Evolutionary conservation across 2,329 filamentous ascomycete genomes (phyloP), one percentile per base, ranked within the genome.

Genomic region (Pseudocercospora fijiensis): DNA sequence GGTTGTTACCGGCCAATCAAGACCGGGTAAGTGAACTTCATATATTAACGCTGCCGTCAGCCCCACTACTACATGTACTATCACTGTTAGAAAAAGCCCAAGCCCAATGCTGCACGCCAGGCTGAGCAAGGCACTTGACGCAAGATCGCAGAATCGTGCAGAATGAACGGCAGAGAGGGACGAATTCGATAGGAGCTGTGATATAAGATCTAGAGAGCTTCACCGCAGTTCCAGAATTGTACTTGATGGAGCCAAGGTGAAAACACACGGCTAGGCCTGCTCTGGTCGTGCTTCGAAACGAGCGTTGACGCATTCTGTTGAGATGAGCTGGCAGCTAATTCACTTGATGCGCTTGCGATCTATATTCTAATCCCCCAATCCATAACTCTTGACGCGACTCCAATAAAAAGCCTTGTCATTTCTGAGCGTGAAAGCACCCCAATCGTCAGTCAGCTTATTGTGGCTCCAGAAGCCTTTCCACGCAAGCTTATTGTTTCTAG

Each of bases 381-480:
- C 73, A 65, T 72, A 88, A 47, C 85, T 86, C 73, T 80, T 85
- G 4, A 89, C 86, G 45, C 86, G 75, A 69, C 83, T 84, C 78
- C 86, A 89, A 65, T 85, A 86, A 72, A 84, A 88, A 1, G 84
- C 77, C 65, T 82, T 78, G 75, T 88, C 85, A 71, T 89, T 86
- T 73, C 83, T 84, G 70, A 88, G 72, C 1, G 80, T 81, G 77
- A 98, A 98, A 78, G 91, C 89, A 3, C 84, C 91, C 90, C 91
- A 95, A 77, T 97, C 93, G 75, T 96, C 92, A 7, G 92, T 96
- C 72, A 96, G 77, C 70, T 86, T 85, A 75, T 98, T 96, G 75
- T 96, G 94, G 79, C 89, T 94, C 86, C 91, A 96, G 75, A 93
- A 97, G 0, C 90, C 89, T 71, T 90, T 89, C 94, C 95, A 99